phyloP scores from a whole-genome alignment of 2,329 filamentous ascomycete species.

The Moelleriella libera region DNA sequence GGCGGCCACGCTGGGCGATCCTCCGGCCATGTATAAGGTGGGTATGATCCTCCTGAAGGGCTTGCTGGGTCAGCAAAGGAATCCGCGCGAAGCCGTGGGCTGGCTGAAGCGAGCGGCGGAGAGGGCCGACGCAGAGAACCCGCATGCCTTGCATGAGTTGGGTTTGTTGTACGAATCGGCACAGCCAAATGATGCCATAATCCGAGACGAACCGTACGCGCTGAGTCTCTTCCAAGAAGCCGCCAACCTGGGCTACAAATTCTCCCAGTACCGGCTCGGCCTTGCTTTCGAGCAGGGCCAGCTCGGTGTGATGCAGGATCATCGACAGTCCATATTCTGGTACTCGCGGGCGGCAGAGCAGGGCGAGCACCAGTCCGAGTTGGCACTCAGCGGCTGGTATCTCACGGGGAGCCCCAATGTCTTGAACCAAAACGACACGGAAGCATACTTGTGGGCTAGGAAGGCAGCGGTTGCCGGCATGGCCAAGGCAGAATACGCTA shows the following conservation, averaged over 20 bases:
- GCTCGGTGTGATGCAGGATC: slow-evolving; percentile 70
- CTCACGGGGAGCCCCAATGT: slow-evolving; percentile 81
- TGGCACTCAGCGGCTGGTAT: slow-evolving; percentile 84
- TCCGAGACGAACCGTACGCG: slow-evolving; percentile 72
- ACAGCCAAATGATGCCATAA: slow-evolving; percentile 53
- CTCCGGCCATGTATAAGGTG: slow-evolving; percentile 95
- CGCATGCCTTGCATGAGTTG: slow-evolving; percentile 87
- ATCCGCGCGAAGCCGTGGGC: slow-evolving; percentile 70
- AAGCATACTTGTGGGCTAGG: slow-evolving; percentile 92
- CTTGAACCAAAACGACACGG: slow-evolving; percentile 80
- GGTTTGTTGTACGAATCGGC: slow-evolving; percentile 52
- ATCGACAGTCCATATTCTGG: slow-evolving; percentile 79
- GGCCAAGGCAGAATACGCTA: slow-evolving; percentile 91
- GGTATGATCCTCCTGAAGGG: slow-evolving; percentile 94
- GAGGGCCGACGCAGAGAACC: slow-evolving; percentile 75
- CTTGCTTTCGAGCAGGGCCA: slow-evolving; percentile 82
- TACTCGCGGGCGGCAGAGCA: slow-evolving; percentile 85
- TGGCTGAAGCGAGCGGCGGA: slow-evolving; percentile 94
- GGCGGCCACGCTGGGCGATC: slow-evolving; percentile 78
- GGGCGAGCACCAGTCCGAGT: slow-evolving; percentile 85
- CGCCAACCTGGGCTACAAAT: slow-evolving; percentile 83
- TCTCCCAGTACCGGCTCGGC: slow-evolving; percentile 81
- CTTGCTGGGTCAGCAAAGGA: slow-evolving; percentile 71
- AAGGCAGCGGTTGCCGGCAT: slow-evolving; percentile 82
- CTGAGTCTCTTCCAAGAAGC: slow-evolving; percentile 73